phyloP scores from a whole-genome alignment of 306 rosid species.

The Macrotyloma uniflorum region DNA sequence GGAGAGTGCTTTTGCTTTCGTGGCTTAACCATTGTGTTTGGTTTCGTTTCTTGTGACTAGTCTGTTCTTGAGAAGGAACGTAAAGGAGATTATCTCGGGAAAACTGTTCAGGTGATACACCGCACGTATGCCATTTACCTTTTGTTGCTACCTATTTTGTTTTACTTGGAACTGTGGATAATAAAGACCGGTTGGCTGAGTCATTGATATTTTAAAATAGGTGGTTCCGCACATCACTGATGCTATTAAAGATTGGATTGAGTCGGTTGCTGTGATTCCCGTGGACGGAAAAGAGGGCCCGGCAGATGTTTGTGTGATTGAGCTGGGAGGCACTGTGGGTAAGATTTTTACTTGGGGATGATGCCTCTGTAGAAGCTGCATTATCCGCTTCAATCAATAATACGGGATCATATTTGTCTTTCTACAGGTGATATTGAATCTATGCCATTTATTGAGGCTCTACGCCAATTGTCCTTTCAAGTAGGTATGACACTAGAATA shows the following conservation, averaged over 20 bases:
- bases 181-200: slow-evolving; percentile 20
- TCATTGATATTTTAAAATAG: slow-evolving; percentile 49
- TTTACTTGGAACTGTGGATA: not conserved
- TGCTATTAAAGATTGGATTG: slow-evolving; percentile 84
- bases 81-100: slow-evolving; percentile 92
- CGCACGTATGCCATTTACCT: slow-evolving; percentile 23
- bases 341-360: slow-evolving; percentile 27
- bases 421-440: slow-evolving; percentile 94
- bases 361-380: slow-evolving; percentile 31
- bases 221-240: slow-evolving; percentile 98
- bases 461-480: slow-evolving; percentile 85
- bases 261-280: slow-evolving; percentile 79
- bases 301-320: slow-evolving; percentile 98
- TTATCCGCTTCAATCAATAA: slow-evolving; percentile 3
- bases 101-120: slow-evolving; percentile 90
- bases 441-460: slow-evolving; percentile 96
- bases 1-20: not conserved
- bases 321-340: slow-evolving; percentile 99
- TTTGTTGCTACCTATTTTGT: slow-evolving; percentile 5
- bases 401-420: slow-evolving; percentile 14
- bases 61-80: slow-evolving; percentile 97
- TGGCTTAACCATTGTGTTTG: slow-evolving; percentile 13
- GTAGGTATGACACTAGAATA: slow-evolving; percentile 67
- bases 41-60: slow-evolving; percentile 44
- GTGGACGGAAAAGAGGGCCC: slow-evolving; percentile 89